A percentile compares a stretch with the other conserved stretches of the same genome.
Evolutionary conservation across 2,329 filamentous ascomycete genomes (phyloP).

Genomic region (Teratosphaeria nubilosa): DNA sequence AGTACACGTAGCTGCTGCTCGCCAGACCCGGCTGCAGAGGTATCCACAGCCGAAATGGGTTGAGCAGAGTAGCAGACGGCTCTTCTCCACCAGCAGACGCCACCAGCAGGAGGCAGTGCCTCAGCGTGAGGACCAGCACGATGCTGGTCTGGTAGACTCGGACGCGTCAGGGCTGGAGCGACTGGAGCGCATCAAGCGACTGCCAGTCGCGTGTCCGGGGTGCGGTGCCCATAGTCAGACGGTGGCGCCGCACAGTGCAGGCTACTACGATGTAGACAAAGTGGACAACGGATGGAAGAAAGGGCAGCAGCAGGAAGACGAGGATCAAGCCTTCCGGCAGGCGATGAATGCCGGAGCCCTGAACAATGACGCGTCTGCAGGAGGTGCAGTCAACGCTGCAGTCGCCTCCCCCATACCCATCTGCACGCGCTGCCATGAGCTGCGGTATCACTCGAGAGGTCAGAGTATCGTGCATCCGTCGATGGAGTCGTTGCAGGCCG

Average conservation of each 20-base stretch:
- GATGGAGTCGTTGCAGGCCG: slow-evolving; percentile 69
- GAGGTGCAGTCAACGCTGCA: too few relatives aligned
- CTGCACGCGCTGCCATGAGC: slow-evolving; percentile 78
- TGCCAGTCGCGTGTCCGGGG: slow-evolving; percentile 43
- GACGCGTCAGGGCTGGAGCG: neutral
- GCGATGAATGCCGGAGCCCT: neutral
- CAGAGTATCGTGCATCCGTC: slow-evolving; percentile 69
- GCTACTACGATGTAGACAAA: slow-evolving; percentile 43
- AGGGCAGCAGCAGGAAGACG: slow-evolving; percentile 9
- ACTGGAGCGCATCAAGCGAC: slow-evolving; percentile 3
- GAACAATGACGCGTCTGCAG: neutral
- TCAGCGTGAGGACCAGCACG: neutral
- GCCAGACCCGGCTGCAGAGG: neutral
- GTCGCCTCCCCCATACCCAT: slow-evolving; percentile 39
- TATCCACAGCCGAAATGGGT: slow-evolving; percentile 2
- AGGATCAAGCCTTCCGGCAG: slow-evolving; percentile 26
- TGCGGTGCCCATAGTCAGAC: slow-evolving; percentile 53
- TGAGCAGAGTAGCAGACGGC: neutral
- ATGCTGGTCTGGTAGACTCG: neutral
- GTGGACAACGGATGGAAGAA: neutral
- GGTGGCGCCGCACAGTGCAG: slow-evolving; percentile 43
- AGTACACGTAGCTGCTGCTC: neutral
- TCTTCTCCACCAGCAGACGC: neutral
- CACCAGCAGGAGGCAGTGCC: neutral
- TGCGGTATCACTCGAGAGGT: slow-evolving; percentile 65